These are phyloP conservation scores for Alternaria metachromatica DNA, from an alignment of 2,329 filamentous ascomycete species.

Conservation along the genomic window DNA sequence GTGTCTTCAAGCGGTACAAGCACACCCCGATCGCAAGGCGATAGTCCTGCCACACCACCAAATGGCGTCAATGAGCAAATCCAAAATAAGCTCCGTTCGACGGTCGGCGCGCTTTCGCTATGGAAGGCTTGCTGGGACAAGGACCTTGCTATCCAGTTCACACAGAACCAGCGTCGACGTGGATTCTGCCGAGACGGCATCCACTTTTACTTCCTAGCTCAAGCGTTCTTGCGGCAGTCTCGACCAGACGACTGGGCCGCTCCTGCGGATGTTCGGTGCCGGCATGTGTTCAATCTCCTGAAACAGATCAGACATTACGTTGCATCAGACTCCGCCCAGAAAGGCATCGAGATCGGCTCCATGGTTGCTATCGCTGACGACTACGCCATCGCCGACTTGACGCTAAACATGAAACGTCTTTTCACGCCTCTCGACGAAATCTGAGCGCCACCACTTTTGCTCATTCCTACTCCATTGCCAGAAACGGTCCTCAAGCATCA, in stretches of 20 bases:
- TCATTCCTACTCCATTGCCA: slow-evolving; percentile 2
- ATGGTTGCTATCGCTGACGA: slow-evolving; percentile 72
- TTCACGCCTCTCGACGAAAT: slow-evolving; percentile 64
- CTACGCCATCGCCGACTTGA: slow-evolving; percentile 69
- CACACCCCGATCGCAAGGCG: slow-evolving; percentile 65
- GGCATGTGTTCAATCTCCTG: slow-evolving; percentile 66
- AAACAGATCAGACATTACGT: slow-evolving; percentile 68
- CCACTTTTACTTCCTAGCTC: slow-evolving; percentile 76
- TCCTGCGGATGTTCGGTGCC: slow-evolving; percentile 65
- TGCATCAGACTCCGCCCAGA: slow-evolving; percentile 66
- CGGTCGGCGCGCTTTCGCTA: slow-evolving; percentile 66
- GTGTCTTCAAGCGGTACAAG: slow-evolving; percentile 55
- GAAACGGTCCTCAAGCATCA: slow-evolving; percentile 4
- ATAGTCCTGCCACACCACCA: slow-evolving; percentile 54
- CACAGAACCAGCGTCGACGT: slow-evolving; percentile 65
- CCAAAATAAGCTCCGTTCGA: slow-evolving; percentile 57
- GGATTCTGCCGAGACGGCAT: slow-evolving; percentile 76
- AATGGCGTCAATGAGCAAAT: slow-evolving; percentile 53
- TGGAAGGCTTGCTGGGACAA: slow-evolving; percentile 76
- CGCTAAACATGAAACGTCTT: slow-evolving; percentile 73
- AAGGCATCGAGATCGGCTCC: slow-evolving; percentile 72
- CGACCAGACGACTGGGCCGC: slow-evolving; percentile 61
- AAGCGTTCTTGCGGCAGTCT: slow-evolving; percentile 67
- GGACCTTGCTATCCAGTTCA: slow-evolving; percentile 73
- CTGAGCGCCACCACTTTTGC: background rate